Evolutionary conservation across 805 yeast species (phyloP), one percentile per base, ranked within the genome.

Genomic region (Candida ficus): DNA sequence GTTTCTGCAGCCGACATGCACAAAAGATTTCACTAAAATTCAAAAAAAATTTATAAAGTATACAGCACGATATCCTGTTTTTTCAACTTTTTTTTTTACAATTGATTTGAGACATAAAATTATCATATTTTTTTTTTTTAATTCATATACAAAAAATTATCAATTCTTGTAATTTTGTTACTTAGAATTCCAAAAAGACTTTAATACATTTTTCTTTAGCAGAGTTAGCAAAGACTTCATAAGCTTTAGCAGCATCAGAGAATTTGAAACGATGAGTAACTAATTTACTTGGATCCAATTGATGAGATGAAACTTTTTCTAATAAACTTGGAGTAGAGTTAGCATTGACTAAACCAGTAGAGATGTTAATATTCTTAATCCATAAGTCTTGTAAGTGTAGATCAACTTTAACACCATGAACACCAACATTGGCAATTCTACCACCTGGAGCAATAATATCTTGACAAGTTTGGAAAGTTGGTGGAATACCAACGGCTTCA

Each of bases 401-500:
- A 29, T 64, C 67, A 26, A 68, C 74, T 32, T 62, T 55, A 21
- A 51, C 48, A 37, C 75, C 76, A 39, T 70, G 75, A 32, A 70
- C 75, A 48, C 85, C 85, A 31, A 79, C 78, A 56, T 79, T 82
- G 21, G 83, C 83, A 47, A 74, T 71, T 44, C 80, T 69, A 21
- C 84, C 85, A 43, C 83, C 83, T 33, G 77, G 70, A 19, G 69
- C 62, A 45, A 78, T 69, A 27, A 74, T 65, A 22, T 69, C 68
- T 43, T 79, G 74, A 47, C 82, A 81, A 46, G 75, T 62, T 50
- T 75, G 73, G 55, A 80, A 78, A 39, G 84, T 78, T 29, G 64
- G 63, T 43, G 79, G 79, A 33, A 81, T 70, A 54, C 84, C 88
- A 23, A 82, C 82, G 58, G 84, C 76, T 61, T 78, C 75, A 47